phyloP scores from a whole-genome alignment of 225 moss, liverwort and hornwort genomes.

The Ulota crispa region DNA sequence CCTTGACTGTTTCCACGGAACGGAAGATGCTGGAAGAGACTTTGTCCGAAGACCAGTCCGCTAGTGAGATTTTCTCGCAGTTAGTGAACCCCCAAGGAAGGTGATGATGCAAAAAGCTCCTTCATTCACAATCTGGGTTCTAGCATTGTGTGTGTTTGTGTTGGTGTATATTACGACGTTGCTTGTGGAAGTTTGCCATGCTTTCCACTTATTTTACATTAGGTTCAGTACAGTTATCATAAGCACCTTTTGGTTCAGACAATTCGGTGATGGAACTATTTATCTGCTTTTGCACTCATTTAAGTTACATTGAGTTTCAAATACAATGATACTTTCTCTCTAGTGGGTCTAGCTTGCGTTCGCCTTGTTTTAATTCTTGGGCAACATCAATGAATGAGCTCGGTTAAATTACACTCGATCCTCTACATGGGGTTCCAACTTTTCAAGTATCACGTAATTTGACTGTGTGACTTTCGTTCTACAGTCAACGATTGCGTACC shows the following conservation, averaged over 20 bases:
- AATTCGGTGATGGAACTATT: slow-evolving; percentile 19
- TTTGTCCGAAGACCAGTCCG: slow-evolving; percentile 76
- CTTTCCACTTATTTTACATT: slow-evolving; percentile 22
- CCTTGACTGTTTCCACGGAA: slow-evolving; percentile 52
- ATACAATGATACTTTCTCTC: not conserved
- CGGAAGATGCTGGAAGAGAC: slow-evolving; percentile 67
- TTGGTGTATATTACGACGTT: slow-evolving; percentile 46
- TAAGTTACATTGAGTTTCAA: slow-evolving; percentile 10
- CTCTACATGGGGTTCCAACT: not conserved
- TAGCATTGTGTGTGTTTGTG: slow-evolving; percentile 20
- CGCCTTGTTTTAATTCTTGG: not conserved
- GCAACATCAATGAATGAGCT: not conserved
- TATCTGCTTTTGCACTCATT: slow-evolving; percentile 17
- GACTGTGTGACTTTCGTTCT: not conserved
- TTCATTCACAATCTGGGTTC: not conserved
- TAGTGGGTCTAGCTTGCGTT: not conserved
- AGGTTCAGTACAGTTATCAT: slow-evolving; percentile 26
- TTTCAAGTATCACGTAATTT: not conserved
- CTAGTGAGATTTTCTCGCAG: slow-evolving; percentile 95
- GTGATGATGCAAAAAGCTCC: slow-evolving; percentile 35
- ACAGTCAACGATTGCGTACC: too few species aligned
- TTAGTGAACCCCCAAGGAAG: slow-evolving; percentile 97
- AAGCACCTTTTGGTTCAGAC: slow-evolving; percentile 17
- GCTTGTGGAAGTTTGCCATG: slow-evolving; percentile 25
- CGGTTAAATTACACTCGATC: not conserved